These are phyloP conservation scores for Carnegiea gigantea DNA, from an alignment of 179 eudicot species.

Conservation along the genomic window DNA sequence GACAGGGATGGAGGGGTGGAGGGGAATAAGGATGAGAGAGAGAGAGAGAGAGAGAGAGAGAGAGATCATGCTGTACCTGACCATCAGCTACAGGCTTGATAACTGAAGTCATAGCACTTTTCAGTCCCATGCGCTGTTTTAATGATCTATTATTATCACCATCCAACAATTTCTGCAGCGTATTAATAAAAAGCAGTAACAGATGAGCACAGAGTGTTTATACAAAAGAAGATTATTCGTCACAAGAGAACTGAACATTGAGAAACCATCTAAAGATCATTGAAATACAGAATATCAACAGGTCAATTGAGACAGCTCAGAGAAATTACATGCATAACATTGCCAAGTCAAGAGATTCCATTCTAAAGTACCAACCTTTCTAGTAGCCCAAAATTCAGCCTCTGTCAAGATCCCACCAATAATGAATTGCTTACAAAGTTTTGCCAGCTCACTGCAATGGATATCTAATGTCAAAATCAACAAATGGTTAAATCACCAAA, in stretches of 20 bases:
- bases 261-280: not conserved
- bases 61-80: conserved; percentile 49
- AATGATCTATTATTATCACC: conserved; percentile 47
- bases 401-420: conserved; percentile 68
- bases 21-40: not conserved
- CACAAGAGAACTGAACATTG: not conserved
- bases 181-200: not conserved
- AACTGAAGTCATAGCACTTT: conserved; percentile 85
- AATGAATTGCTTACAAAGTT: conserved; percentile 85
- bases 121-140: conserved; percentile 73
- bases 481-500: conserved; percentile 5
- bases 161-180: conserved; percentile 76
- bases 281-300: not conserved
- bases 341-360: conserved; percentile 5
- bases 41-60: conserved; percentile 15
- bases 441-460: conserved; percentile 77
- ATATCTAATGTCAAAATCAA: conserved; percentile 14
- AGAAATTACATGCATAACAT: not conserved
- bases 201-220: not conserved
- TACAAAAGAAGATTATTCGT: not conserved
- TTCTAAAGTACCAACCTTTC: conserved; percentile 59
- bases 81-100: conserved; percentile 91
- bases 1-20: not conserved
- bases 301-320: not conserved
- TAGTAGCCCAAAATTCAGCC: conserved; percentile 94